A percentile compares a stretch with the other conserved stretches of the same genome.
Evolutionary conservation across 768 basidiomycete genomes (phyloP).

Genomic region (Macrolepiota fuliginosa): DNA sequence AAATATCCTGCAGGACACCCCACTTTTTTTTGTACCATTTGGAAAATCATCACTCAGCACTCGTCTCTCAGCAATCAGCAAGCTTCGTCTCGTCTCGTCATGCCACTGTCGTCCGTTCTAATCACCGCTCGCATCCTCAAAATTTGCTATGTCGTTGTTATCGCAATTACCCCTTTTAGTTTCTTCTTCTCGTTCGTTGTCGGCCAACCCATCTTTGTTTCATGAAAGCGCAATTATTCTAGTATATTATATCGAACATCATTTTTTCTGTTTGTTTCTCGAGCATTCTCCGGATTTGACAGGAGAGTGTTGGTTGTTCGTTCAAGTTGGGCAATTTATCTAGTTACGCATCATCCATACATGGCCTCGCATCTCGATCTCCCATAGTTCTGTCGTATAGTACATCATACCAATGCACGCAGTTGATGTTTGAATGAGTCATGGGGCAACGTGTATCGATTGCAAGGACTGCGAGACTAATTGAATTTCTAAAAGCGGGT

Average conservation of each 20-base stretch:
- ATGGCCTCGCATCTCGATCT: slow-evolving; percentile 3
- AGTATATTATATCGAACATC: slow-evolving; percentile 5
- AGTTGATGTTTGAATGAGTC: not conserved
- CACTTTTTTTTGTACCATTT: slow-evolving; percentile 3
- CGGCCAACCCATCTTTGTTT: not conserved
- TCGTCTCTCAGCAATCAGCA: slow-evolving; percentile 4
- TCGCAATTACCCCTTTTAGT: slow-evolving; percentile 7
- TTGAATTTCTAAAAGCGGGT: slow-evolving; percentile 17
- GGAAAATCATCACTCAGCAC: slow-evolving; percentile 13
- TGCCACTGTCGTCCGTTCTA: not conserved
- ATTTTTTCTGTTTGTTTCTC: not conserved
- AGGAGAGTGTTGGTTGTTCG: not conserved
- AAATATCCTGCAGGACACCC: slow-evolving; percentile 7
- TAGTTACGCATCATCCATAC: not conserved
- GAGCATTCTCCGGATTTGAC: not conserved
- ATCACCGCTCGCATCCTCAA: slow-evolving; percentile 1
- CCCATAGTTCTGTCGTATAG: not conserved
- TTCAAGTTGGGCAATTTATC: not conserved
- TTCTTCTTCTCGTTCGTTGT: not conserved
- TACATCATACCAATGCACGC: not conserved
- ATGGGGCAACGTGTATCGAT: not conserved
- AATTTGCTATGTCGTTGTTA: slow-evolving; percentile 7
- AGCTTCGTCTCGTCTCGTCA: not conserved
- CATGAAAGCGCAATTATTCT: slow-evolving; percentile 10
- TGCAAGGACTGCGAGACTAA: not conserved